Conservation (phyloP, 495 filamentous ascomycete species). For the Penicillium waksmanii region DNA sequence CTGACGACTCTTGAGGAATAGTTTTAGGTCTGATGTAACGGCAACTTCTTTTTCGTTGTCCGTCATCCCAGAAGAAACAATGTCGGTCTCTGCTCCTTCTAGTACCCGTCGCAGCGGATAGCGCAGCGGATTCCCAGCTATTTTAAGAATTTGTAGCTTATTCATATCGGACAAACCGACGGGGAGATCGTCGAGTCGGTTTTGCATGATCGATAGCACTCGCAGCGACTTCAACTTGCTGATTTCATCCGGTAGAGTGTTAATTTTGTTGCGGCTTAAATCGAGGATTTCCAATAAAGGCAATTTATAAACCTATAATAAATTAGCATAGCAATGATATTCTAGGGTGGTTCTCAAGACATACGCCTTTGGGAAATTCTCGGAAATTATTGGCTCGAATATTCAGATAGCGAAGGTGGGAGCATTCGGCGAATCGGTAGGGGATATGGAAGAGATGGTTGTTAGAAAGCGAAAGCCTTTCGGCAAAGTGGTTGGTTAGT, state of each 20-base stretch:
- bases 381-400: conserved; percentile 83
- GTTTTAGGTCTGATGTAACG: conserved; percentile 74
- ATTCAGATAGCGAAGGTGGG: conserved; percentile 91
- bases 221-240: conserved; percentile 74
- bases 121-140: conserved; percentile 81
- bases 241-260: conserved; percentile 75
- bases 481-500: conserved; percentile 12
- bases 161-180: conserved; percentile 84
- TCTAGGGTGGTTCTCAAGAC: conserved; percentile 30
- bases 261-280: conserved; percentile 82
- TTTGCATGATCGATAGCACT: conserved; percentile 79
- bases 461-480: conserved; percentile 84
- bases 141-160: conserved; percentile 82
- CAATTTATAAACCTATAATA: conserved; percentile 72
- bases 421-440: conserved; percentile 80
- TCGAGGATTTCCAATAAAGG: conserved; percentile 90
- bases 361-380: conserved; percentile 84
- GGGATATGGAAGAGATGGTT: conserved; percentile 83
- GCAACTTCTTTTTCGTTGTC: conserved; percentile 68
- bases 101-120: conserved; percentile 50
- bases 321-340: not conserved
- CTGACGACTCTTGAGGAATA: conserved; percentile 68
- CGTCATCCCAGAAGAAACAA: conserved; percentile 45
- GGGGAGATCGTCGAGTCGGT: conserved; percentile 82
- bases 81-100: conserved; percentile 47